Base-by-base conservation (phyloP, 2,329 filamentous ascomycete species). In the Elsinoe perseae region DNA sequence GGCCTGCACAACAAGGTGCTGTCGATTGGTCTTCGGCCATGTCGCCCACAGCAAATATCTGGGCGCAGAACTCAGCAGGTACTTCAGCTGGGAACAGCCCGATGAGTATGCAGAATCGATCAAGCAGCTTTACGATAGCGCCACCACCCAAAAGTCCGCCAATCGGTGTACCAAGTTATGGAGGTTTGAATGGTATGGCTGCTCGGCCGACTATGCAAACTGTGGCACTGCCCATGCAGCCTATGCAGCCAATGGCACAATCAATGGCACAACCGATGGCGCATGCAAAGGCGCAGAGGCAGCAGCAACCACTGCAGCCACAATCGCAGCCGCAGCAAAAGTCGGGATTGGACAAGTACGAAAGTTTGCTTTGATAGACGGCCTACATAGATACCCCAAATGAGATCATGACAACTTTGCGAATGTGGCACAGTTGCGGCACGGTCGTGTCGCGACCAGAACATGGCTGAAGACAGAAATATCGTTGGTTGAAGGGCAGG, bases 261-360 rank as follows among this genome's bases (percentile, higher is more conserved):
- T 18, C 38, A 9, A 80, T 81, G 3, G 28, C 28, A 30, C 40
- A 25, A n/a, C 40, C 40, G n/a, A 27, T 44, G 21, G 21, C 40
- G 34, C 72, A 72, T 38, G 66, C 20, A 18, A 50, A 10, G 46
- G 53, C 54, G 50, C 60, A 58, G 25, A 56, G 40, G 16, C 56
- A 58, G 44, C 58, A 60, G 54, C 30, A 40, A 23, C 23, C 32
- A 25, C 10, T 21, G 23, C 44, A 50, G 10, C 54, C 54, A 52
- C 62, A 66, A 56, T 62, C 64, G 58, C 64, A 66, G 34, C 70
- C 66, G 59, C 63, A 66, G 59, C 62, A 64, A 53, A 58, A 58
- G 54, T 54, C 46, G 4, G 82, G 83, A 0, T 72, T 86, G 70
- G 82, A 85, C 69, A 84, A 83, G 70, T 87, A 86, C 61, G 79